Base-by-base conservation (phyloP, 352 stramenopile genomes). In the Phytophthora sansomeana region DNA sequence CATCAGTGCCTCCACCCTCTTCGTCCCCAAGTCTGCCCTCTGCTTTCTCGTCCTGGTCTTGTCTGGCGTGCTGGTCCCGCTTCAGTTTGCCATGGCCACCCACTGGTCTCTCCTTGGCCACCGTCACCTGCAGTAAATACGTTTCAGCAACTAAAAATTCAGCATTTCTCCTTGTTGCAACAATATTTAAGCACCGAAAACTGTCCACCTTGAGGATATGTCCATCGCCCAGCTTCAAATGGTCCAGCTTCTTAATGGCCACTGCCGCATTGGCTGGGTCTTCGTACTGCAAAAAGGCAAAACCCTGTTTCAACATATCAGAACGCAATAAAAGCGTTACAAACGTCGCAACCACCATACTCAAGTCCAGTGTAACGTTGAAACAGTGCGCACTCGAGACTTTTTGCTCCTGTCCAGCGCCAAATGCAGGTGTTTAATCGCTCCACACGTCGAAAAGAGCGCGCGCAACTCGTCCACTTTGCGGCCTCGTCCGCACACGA, bases 201-300 rank as follows among this genome's bases (percentile, higher is more conserved):
- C 16, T 42, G 21, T 48, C 30, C 24, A 91, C 86, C 73, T 92
- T 92, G 39, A 94, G 79, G 29, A 92, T 65, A 39, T 93, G 84
- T 29, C 86, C 86, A 54, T 94, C 86, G 6, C 72, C 66, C 32
- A 94, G 71, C 54, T 71, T 80, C 43, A 77, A 77, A 28, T 81
- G 77, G 51, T 94, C 83, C 46, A 92, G 79, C 35, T 77, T 83
- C 19, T 79, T 60, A 53, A 94, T 94, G 8, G 86, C 86, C 30
- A 56, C 63, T 9, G 51, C 41, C 7, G 86, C 84, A 36, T 83
- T 72, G 0, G 53, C 44, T 0, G 74, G 54, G 46, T 91, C 74
- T 51, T 90, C 82, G 41, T 90, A 94, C 46, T 94, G 80, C 19
- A 94, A 47, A 26, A 94, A 94, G 29, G 86, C 86, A 62, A 94